Evolutionary conservation across 1,139 yeast species (phyloP).

Genomic region (Pichia sp.): DNA sequence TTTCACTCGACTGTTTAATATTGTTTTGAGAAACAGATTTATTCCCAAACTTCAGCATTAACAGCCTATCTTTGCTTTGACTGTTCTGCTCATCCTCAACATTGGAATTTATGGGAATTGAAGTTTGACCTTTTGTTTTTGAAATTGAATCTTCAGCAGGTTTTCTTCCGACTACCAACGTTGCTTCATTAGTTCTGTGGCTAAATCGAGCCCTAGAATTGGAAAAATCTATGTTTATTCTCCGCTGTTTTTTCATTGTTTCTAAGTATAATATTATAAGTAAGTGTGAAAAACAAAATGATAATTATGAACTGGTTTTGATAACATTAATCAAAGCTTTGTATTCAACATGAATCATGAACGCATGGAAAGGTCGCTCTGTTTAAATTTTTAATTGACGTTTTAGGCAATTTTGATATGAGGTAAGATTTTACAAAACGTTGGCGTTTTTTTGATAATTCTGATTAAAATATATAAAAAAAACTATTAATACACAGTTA

Average conservation of each 20-base stretch:
- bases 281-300: too few relatives aligned
- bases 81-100: background rate
- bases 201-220: conserved; percentile 24
- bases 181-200: conserved; percentile 29
- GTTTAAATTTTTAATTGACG: too few relatives aligned
- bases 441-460: too few relatives aligned
- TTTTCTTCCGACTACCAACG: conserved; percentile 27
- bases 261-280: background rate
- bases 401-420: too few relatives aligned
- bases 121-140: background rate
- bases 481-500: too few relatives aligned
- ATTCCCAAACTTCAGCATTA: background rate
- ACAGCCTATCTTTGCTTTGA: background rate
- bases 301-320: too few relatives aligned
- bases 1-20: background rate
- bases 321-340: too few relatives aligned
- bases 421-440: too few relatives aligned
- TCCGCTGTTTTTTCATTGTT: conserved; percentile 8
- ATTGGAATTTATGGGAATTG: background rate
- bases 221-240: conserved; percentile 23
- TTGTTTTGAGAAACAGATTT: background rate
- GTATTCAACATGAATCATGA: too few relatives aligned
- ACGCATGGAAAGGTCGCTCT: too few relatives aligned
- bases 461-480: too few relatives aligned
- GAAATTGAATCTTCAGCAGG: background rate